Percentiles rank a stretch among this genome's conserved stretches.
Conservation (phyloP, 129 eudicot genomes). For the Pittosporum tobira region DNA sequence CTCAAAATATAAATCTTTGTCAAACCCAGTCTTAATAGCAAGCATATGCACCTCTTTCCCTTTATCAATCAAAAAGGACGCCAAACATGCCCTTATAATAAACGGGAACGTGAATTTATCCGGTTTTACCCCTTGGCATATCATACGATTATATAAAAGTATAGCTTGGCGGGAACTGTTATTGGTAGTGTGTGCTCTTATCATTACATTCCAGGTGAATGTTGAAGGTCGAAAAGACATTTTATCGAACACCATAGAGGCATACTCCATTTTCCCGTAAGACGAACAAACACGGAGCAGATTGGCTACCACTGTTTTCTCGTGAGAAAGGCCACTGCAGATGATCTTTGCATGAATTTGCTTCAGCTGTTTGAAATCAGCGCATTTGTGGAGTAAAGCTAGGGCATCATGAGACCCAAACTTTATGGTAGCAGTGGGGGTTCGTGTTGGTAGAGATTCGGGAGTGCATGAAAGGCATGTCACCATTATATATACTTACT, state of each 20-base stretch:
- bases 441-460: conserved; percentile 1
- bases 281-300: conserved; percentile 14
- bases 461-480: conserved; percentile 9
- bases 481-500: neutral
- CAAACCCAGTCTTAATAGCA: conserved; percentile 24
- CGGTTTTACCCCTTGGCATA: conserved; percentile 13
- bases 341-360: conserved; percentile 28
- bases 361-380: conserved; percentile 14
- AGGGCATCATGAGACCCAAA: conserved; percentile 1
- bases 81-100: conserved; percentile 19
- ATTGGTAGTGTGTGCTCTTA: conserved; percentile 13
- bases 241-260: conserved; percentile 12
- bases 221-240: conserved; percentile 4
- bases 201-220: conserved; percentile 25
- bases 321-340: conserved; percentile 8
- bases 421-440: neutral
- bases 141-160: conserved; percentile 18
- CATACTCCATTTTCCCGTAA: conserved; percentile 15
- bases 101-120: conserved; percentile 33
- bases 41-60: conserved; percentile 22
- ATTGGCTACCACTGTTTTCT: conserved; percentile 8
- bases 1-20: conserved; percentile 17
- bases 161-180: conserved; percentile 1
- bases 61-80: neutral
- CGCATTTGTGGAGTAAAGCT: conserved; percentile 13